Base-by-base conservation (phyloP, 2,329 filamentous ascomycete species). In the Colletotrichum orchidophilum region DNA sequence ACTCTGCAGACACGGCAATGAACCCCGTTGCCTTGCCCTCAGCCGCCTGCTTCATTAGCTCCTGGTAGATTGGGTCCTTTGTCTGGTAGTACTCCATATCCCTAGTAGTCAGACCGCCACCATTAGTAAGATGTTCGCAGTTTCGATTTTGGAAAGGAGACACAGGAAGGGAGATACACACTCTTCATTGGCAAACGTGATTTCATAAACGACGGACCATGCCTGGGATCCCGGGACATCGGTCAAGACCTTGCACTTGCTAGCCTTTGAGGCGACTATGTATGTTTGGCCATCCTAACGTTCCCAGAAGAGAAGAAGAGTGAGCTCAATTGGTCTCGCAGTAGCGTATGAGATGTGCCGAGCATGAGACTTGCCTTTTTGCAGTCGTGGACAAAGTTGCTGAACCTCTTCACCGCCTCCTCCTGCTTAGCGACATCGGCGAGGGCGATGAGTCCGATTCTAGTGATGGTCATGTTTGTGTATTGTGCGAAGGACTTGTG, bases 11-110 rank as follows among this genome's bases (percentile, higher is more conserved):
- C 5, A 71, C 64, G 3, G 58, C 65, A 27, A 71, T 59, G 46
- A 63, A 71, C 18, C 64, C 69, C 5, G 69, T 64, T 2, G 69
- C 69, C 58, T 69, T 69, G 27, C 69, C 69, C 60, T 71, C 69
- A 9, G 64, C 65, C 5, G 69, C 69, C 59, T 71, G 65, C 65
- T 49, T 60, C 69, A 59, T 68, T n/a, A 71, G 53, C 18, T 69
- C 64, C 42, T 71, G 42, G 66, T 70, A 71, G 21, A 71, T 50
- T 21, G 69, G 31, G 54, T 71, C 69, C 21, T 71, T 64, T 2
- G 64, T 70, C 58, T 71, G 69, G 33, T 70, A 70, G 53, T 71
- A 71, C 46, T 70, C 69, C 69, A 71, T 71, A 3, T 71, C 69
- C 53, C 65, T 70, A 13, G 21, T 1, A 31, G 26, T 53, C 9